Conservation (phyloP, 306 rosid species). For the Dryas alaskensis region DNA sequence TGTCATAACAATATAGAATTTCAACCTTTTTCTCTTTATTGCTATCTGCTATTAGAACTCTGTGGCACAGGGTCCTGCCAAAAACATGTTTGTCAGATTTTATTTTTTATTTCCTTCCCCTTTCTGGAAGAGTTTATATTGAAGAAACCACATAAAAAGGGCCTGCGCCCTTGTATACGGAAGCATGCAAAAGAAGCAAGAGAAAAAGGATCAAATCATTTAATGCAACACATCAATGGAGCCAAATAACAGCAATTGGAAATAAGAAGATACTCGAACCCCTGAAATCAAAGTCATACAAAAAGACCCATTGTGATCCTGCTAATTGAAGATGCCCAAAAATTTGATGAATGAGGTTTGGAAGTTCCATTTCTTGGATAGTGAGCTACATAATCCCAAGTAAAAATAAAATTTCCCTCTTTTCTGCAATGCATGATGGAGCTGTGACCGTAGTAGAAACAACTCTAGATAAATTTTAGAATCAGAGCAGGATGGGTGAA, state of each 20-base stretch:
- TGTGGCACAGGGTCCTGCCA: neutral
- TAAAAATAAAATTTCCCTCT: neutral
- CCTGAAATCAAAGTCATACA: neutral
- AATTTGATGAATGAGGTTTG: neutral
- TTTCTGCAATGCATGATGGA: neutral
- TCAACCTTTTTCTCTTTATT: constrained; percentile 5
- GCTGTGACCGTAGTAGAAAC: neutral
- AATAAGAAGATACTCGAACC: no score
- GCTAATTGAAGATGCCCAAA: neutral
- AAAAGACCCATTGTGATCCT: neutral
- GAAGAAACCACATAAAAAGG: no score
- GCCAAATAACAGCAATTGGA: neutral
- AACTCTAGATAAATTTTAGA: neutral
- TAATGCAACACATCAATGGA: neutral
- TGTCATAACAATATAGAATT: neutral
- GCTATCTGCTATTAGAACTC: neutral
- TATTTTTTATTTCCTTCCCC: neutral
- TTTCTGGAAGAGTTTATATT: neutral
- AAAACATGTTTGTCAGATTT: neutral
- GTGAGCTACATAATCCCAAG: neutral
- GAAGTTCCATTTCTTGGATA: neutral
- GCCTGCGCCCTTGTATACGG: neutral
- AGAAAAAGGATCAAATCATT: no score
- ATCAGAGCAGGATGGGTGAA: no score
- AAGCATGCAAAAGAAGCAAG: neutral